phyloP scores from a whole-genome alignment of 768 basidiomycete species.

The Tephrocybe sp. region DNA sequence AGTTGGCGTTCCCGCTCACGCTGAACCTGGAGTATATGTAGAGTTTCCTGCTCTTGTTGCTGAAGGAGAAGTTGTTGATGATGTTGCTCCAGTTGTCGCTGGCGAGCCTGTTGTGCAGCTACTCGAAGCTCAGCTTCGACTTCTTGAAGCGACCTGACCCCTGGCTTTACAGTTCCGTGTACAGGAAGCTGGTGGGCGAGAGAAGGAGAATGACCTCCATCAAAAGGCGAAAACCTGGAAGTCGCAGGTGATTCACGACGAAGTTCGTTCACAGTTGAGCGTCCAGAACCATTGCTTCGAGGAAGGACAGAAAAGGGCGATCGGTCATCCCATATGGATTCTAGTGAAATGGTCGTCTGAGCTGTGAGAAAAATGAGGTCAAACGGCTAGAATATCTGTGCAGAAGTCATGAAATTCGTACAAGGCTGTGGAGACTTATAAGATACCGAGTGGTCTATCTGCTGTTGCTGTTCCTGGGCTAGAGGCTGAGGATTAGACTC shows the following conservation, averaged over 20 bases:
- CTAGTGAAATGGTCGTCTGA: conserved; percentile 48
- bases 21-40: conserved; percentile 28
- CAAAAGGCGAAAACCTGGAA: conserved; percentile 39
- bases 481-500: conserved; percentile 13
- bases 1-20: conserved; percentile 33
- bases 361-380: conserved; percentile 24
- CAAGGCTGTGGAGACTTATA: conserved; percentile 16
- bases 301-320: conserved; percentile 72
- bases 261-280: conserved; percentile 33
- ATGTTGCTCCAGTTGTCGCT: conserved; percentile 22
- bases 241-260: conserved; percentile 28
- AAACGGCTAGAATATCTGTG: conserved; percentile 4
- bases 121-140: conserved; percentile 84
- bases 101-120: conserved; percentile 43
- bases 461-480: conserved; percentile 17
- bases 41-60: conserved; percentile 36
- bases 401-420: conserved; percentile 16
- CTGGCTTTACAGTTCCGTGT: conserved; percentile 30
- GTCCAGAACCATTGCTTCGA: conserved; percentile 45
- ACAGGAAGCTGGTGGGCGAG: conserved; percentile 30
- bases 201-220: conserved; percentile 19
- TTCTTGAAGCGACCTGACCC: conserved; percentile 69
- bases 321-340: conserved; percentile 82
- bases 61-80: conserved; percentile 38
- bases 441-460: too few relatives aligned